These are phyloP conservation scores for Aleurites moluccanus DNA, from an alignment of 441 rosid species.

Conservation along the genomic window DNA sequence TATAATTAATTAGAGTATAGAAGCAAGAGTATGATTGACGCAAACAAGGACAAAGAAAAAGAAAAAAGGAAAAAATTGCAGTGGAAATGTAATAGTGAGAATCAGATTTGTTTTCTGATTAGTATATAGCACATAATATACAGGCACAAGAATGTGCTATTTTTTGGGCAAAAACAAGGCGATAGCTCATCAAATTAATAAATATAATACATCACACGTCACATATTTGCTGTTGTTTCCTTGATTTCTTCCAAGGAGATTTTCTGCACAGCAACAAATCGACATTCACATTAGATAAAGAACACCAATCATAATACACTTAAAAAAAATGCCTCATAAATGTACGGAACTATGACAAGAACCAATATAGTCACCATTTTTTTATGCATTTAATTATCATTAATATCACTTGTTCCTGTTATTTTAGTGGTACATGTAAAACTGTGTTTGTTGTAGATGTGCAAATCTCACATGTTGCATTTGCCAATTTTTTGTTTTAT, in stretches of 20 bases:
- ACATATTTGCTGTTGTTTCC: conserved; percentile 60
- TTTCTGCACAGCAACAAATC: conserved; percentile 41
- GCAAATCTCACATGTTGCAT: background rate
- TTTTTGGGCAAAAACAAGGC: conserved; percentile 16
- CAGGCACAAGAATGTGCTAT: conserved; percentile 24
- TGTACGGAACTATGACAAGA: background rate
- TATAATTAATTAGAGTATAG: too few relatives aligned
- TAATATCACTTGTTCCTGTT: background rate
- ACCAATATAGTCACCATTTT: background rate
- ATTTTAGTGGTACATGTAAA: background rate
- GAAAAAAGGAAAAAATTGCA: background rate
- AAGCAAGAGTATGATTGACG: background rate
- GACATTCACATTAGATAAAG: background rate
- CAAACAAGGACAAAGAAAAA: background rate
- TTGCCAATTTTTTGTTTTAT: background rate
- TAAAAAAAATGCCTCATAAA: background rate
- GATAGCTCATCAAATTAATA: conserved; percentile 17
- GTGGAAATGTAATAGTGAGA: background rate
- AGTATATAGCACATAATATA: conserved; percentile 29
- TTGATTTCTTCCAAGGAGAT: conserved; percentile 65
- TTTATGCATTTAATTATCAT: background rate
- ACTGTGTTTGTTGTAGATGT: background rate
- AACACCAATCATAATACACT: background rate
- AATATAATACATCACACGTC: conserved; percentile 18
- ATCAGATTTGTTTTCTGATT: conserved; percentile 7